Base-by-base conservation (phyloP, 2,329 filamentous ascomycete species). In the Colletotrichum plurivorum region DNA sequence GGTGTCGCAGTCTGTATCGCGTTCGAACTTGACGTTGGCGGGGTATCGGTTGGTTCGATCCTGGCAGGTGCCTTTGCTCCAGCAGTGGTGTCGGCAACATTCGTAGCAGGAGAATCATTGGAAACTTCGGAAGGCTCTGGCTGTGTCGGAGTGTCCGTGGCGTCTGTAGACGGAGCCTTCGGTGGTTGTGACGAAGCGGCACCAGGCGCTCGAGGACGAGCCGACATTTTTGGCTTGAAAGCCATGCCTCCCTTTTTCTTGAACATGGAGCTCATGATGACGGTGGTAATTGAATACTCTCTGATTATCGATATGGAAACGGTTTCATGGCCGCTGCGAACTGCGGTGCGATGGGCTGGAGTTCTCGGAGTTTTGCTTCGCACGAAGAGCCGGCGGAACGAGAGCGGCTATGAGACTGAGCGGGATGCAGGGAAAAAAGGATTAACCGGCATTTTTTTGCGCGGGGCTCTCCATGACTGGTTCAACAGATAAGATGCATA, bases 211-310 rank as follows among this genome's bases (percentile, higher is more conserved):
- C 85, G 82, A 67, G 86, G 84, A 75, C 90, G 88, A 72, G 85
- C 83, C 41, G 88, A 88, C 72, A 88, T 88, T 82, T 92, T 94
- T 52, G 92, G 92, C 78, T 92, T 92, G 82, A 94, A 93, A 81
- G 84, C 84, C 67, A 85, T 82, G 73, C 85, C 84, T 75, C 84
- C 85, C 73, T 85, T 84, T 80, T 93, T 92, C 82, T 93, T 93
- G 79, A 91, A 86, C 82, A 92, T 91, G 69, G 85, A 87, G 81
- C 87, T 89, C 84, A 92, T 91, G 73, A 81, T 84, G 81, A 67
- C 51, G 52, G 13, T 71, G 15, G 31, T 7, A 51, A 22, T 63
- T 36, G 55, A 52, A 43, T 56, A 9, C 46, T 15, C 10, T 52
- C 51, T 63, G 15, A 22, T 39, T 54, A 36, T 49, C 43, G 58